A percentile compares a stretch with the other conserved stretches of the same genome.
Evolutionary conservation across 2,329 filamentous ascomycete species (phyloP).

Genomic region (Fusarium lyarnte): DNA sequence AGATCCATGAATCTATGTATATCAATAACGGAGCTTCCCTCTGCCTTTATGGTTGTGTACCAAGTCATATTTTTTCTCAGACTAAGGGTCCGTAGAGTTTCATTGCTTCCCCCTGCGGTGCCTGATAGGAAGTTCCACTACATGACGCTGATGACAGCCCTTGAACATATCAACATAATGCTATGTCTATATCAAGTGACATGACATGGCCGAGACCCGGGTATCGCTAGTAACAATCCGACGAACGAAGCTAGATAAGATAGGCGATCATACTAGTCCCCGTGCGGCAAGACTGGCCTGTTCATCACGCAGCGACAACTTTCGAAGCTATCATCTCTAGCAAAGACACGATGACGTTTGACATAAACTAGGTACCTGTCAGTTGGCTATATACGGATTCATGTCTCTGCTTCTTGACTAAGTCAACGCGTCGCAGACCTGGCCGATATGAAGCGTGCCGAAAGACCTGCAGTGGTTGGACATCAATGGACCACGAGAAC

Average conservation of each 20-base stretch:
- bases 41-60: background rate
- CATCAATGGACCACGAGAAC: background rate
- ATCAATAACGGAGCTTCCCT: background rate
- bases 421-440: background rate
- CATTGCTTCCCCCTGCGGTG: background rate
- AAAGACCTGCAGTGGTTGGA: background rate
- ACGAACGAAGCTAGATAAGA: background rate
- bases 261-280: background rate
- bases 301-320: background rate
- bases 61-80: background rate
- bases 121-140: background rate
- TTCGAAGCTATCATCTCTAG: background rate
- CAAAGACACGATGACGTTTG: background rate
- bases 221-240: background rate
- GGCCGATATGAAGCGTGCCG: background rate
- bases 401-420: too few species aligned
- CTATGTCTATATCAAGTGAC: background rate
- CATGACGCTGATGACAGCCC: background rate
- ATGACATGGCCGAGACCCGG: background rate
- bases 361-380: background rate
- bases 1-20: too few species aligned
- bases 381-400: background rate
- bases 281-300: background rate
- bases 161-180: background rate
- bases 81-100: background rate